Conservation (phyloP, 2,329 filamentous ascomycete species). For the Eurotiales sp. region DNA sequence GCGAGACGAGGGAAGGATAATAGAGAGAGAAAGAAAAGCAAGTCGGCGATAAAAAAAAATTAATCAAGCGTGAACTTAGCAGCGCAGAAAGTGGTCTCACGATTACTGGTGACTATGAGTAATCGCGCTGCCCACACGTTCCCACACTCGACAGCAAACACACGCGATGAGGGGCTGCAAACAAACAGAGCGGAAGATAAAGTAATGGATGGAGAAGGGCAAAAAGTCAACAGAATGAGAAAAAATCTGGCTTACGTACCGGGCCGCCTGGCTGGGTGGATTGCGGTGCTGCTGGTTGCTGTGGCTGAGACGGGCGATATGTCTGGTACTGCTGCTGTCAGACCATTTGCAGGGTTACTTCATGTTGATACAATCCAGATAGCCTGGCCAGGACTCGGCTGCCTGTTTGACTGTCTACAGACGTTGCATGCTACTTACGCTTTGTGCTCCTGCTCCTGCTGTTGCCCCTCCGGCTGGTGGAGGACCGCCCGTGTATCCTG, state of each 20-base stretch:
- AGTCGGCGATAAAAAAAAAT: slow-evolving; percentile 10
- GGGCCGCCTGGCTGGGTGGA: slow-evolving; percentile 23
- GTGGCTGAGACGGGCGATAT: slow-evolving; percentile 43
- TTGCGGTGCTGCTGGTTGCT: slow-evolving; percentile 16
- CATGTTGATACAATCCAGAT: too few species aligned
- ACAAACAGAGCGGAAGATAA: slow-evolving; percentile 11
- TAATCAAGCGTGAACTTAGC: not conserved
- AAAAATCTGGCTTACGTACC: slow-evolving; percentile 30
- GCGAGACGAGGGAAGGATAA: slow-evolving; percentile 15
- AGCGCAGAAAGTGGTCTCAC: too few species aligned
- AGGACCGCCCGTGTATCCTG: slow-evolving; percentile 37
- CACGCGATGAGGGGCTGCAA: slow-evolving; percentile 2
- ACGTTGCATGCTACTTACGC: too few species aligned
- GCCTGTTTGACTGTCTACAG: not conserved
- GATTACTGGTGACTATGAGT: too few species aligned
- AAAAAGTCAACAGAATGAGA: slow-evolving; percentile 10
- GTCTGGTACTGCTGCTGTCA: slow-evolving; percentile 50
- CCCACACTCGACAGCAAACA: too few species aligned
- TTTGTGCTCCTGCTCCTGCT: slow-evolving; percentile 27
- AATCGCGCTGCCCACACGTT: too few species aligned
- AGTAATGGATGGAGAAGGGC: not conserved
- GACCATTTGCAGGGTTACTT: too few species aligned
- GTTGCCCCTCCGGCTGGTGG: slow-evolving; percentile 22
- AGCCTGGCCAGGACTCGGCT: too few species aligned
- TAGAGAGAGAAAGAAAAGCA: slow-evolving; percentile 15